Evolutionary conservation across 768 basidiomycete species (phyloP).

Genomic region (Macrolepiota fuliginosa): DNA sequence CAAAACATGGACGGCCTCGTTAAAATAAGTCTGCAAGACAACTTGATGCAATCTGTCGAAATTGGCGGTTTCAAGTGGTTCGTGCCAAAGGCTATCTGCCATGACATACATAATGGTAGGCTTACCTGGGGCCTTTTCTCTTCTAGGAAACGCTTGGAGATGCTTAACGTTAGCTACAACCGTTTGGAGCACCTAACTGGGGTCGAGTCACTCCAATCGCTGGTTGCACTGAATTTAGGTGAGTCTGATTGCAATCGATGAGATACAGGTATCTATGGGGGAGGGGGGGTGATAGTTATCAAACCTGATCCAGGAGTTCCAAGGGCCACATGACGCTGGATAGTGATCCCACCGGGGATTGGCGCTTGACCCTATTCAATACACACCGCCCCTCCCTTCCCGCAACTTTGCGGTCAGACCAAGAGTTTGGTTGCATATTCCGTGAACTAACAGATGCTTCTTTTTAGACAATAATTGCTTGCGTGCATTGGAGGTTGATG

Average conservation of each 20-base stretch:
- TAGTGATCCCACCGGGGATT: constrained; percentile 1
- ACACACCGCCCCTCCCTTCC: background rate
- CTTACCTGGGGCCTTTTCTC: constrained; percentile 13
- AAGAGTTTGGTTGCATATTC: background rate
- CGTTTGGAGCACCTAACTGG: constrained; percentile 55
- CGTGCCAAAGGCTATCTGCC: constrained; percentile 25
- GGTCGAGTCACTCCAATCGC: constrained; percentile 55
- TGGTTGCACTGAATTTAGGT: constrained; percentile 85
- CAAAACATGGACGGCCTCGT: constrained; percentile 77
- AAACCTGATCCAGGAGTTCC: background rate
- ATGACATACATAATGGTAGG: constrained; percentile 9
- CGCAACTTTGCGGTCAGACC: background rate
- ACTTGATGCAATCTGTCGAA: constrained; percentile 63
- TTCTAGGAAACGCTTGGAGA: constrained; percentile 65
- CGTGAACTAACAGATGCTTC: constrained; percentile 13
- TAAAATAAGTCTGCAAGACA: constrained; percentile 80
- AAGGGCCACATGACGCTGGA: constrained; percentile 8
- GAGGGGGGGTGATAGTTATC: background rate
- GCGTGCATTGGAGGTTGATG: constrained; percentile 48
- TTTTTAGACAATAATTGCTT: constrained; percentile 71
- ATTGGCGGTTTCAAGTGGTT: constrained; percentile 67
- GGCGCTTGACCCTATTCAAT: background rate
- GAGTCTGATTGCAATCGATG: constrained; percentile 31
- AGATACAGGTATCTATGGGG: background rate
- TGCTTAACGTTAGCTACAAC: constrained; percentile 82